Percentiles rank a stretch among this genome's conserved stretches.
These are phyloP conservation scores for Sistotremastrum suecicum DNA, from an alignment of 768 basidiomycete genomes.

Conservation along the genomic window DNA sequence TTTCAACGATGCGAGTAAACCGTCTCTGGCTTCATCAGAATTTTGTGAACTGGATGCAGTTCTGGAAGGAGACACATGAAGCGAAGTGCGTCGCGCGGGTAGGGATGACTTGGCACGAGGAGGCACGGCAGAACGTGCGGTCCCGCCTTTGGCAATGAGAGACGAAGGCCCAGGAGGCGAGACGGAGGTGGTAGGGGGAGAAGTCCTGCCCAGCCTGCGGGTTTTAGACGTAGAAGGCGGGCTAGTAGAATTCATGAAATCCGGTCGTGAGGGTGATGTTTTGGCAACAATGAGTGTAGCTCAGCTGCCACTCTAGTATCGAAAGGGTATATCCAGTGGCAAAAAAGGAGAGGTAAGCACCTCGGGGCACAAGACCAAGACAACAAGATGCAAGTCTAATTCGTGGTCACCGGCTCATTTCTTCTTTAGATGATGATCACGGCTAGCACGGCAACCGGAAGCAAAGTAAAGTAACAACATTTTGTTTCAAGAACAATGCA, in stretches of 20 bases:
- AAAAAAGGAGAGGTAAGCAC: slow-evolving; percentile 11
- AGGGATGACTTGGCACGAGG: slow-evolving; percentile 41
- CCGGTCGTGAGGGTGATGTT: too few species aligned
- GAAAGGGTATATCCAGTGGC: neutral
- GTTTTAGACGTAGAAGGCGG: too few species aligned
- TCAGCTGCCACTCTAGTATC: too few species aligned
- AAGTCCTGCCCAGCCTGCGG: too few species aligned
- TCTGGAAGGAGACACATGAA: slow-evolving; percentile 35
- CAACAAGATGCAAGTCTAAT: neutral
- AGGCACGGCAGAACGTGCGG: slow-evolving; percentile 51
- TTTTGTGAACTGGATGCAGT: slow-evolving; percentile 20
- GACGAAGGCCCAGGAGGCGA: slow-evolving; percentile 4
- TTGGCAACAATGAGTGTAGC: too few species aligned
- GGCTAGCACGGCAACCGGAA: too few species aligned
- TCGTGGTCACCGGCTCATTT: too few species aligned
- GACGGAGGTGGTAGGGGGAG: too few species aligned
- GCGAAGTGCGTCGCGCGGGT: slow-evolving; percentile 17
- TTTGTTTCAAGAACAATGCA: too few species aligned
- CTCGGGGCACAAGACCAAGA: slow-evolving; percentile 7
- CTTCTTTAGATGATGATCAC: too few species aligned
- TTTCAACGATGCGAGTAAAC: slow-evolving; percentile 48
- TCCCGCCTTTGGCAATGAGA: slow-evolving; percentile 37
- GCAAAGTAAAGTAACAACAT: too few species aligned
- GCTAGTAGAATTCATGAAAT: too few species aligned
- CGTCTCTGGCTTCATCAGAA: slow-evolving; percentile 36